Conservation (phyloP, 495 filamentous ascomycete genomes). For the Xylaria sp. region DNA sequence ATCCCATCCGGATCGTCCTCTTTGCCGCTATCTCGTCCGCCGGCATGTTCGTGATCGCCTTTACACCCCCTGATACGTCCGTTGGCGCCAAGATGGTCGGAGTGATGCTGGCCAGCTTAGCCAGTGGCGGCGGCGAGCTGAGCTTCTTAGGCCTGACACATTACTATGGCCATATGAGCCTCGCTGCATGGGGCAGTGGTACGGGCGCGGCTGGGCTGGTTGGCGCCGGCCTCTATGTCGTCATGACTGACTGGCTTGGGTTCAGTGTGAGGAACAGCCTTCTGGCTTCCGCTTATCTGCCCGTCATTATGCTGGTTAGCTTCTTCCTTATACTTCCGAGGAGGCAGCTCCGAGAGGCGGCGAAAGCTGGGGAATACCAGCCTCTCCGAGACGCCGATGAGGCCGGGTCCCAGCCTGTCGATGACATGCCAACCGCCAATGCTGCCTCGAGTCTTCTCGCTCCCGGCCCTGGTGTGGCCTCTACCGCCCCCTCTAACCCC, state of each 20-base stretch:
- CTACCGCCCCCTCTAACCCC: conserved; percentile 32
- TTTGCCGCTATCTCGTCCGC: conserved; percentile 73
- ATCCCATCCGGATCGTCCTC: conserved; percentile 73
- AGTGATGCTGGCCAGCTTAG: conserved; percentile 83
- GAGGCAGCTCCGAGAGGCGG: conserved; percentile 57
- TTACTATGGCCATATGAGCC: conserved; percentile 87
- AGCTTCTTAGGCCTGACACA: conserved; percentile 92
- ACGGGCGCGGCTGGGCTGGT: conserved; percentile 90
- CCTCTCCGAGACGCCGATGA: conserved; percentile 51
- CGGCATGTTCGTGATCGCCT: conserved; percentile 89
- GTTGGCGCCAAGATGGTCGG: conserved; percentile 80
- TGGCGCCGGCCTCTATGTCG: conserved; percentile 84
- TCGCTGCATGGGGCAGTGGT: conserved; percentile 92
- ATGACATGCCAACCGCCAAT: conserved; percentile 38
- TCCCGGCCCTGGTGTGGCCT: conserved; percentile 41
- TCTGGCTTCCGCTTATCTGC: conserved; percentile 77
- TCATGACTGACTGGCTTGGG: conserved; percentile 79
- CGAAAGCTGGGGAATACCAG: conserved; percentile 49
- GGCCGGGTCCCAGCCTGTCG: conserved; percentile 46
- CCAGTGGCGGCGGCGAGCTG: conserved; percentile 84
- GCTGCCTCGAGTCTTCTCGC: conserved; percentile 48
- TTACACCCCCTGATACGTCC: conserved; percentile 69
- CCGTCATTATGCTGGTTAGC: conserved; percentile 79
- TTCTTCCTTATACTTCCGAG: conserved; percentile 83
- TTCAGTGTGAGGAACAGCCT: conserved; percentile 74